Evolutionary conservation across 805 yeast species (phyloP), one percentile per base, ranked within the genome.

Genomic region (Candida xiaguanensis): DNA sequence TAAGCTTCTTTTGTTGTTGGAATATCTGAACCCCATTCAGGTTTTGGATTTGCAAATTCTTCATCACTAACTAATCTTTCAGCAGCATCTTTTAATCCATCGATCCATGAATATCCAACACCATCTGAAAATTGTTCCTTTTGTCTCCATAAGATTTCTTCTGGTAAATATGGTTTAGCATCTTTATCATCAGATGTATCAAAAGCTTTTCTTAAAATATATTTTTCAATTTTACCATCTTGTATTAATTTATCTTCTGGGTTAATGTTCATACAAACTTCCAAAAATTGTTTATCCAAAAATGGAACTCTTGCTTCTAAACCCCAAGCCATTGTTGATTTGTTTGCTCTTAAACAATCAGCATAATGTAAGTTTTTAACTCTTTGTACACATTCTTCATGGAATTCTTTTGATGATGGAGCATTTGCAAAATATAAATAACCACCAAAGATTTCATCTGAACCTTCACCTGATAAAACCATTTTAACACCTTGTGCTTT

Each of bases 271-370:
- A 93, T 84, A 65, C 95, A 80, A 32, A 86, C 78, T 56, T 91
- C 87, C 65, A 93, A 72, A 78, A 93, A 93, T 62, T 82, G 76
- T 72, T 82, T 86, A 71, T 93, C 99, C 70, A 93, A 78, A 85
- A 93, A 93, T 52, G 99, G 99, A 52, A 93, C 99, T 72, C 99
- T 85, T 46, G 99, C 99, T 73, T 93, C 99, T 49, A 93, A 78
- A 66, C 99, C 99, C 99, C 99, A 93, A 31, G 99, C 98, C 96
- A 93, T 87, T 43, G 99, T 93, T 24, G 97, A 90, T 72, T 93
- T 93, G 85, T 93, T 93, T 49, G 99, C 99, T 69, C 99, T 84
- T 63, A 93, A 73, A 74, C 98, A 91, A 73, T 93, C 99, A 46
- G 98, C 88, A 53, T 81, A 81, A 68, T 93, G 96, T 69, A 93